Percentiles rank a stretch among this genome's conserved stretches.
phyloP scores from a whole-genome alignment of 352 stramenopile genomes.

The Pythium aphanidermatum region DNA sequence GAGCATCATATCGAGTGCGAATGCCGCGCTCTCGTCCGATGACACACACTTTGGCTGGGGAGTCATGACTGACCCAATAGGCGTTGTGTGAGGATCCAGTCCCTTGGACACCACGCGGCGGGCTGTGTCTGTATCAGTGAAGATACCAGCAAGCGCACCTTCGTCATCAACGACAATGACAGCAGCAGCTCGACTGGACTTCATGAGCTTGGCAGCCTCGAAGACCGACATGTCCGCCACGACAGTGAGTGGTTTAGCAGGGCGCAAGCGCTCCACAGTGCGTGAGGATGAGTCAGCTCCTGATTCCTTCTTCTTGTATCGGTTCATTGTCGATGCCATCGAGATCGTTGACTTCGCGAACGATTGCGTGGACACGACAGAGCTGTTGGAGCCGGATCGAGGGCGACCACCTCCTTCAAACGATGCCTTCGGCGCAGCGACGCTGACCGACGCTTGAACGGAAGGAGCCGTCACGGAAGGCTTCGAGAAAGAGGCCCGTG shows the following conservation, averaged over 20 bases:
- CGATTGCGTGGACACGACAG: conserved; percentile 67
- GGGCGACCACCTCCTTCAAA: conserved; percentile 27
- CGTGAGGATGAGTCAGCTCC: conserved; percentile 49
- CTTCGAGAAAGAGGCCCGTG: conserved; percentile 12
- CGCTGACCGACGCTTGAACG: not conserved
- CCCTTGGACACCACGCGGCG: conserved; percentile 74
- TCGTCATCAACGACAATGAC: conserved; percentile 88
- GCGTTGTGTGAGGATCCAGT: conserved; percentile 55
- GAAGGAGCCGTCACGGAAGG: conserved; percentile 1
- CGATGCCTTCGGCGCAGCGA: conserved; percentile 9
- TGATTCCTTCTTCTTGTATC: conserved; percentile 44
- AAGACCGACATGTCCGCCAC: conserved; percentile 71
- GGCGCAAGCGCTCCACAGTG: conserved; percentile 70
- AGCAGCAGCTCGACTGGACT: conserved; percentile 86
- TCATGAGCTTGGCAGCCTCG: conserved; percentile 88
- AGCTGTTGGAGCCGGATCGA: conserved; percentile 68
- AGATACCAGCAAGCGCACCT: conserved; percentile 90
- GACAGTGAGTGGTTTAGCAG: conserved; percentile 88
- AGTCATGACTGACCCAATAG: conserved; percentile 81
- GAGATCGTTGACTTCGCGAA: conserved; percentile 75
- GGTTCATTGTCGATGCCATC: conserved; percentile 71
- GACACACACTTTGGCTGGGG: conserved; percentile 78
- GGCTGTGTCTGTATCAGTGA: conserved; percentile 90
- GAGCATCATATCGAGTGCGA: conserved; percentile 83
- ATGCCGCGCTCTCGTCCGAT: conserved; percentile 75